phyloP scores from a whole-genome alignment of 768 basidiomycete genomes.

The Boletus huronensis region DNA sequence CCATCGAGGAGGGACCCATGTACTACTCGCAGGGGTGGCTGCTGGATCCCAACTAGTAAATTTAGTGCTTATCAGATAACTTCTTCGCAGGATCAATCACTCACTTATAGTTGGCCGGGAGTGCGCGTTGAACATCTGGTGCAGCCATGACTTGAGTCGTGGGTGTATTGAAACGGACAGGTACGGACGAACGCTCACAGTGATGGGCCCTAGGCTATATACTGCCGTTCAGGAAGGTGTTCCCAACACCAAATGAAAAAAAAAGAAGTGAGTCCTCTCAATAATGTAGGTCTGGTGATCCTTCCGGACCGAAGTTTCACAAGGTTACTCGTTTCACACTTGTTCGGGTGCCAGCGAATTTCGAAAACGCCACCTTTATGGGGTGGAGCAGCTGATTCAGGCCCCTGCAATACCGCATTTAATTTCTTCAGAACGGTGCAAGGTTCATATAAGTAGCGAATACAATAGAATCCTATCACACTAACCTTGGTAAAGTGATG shows the following conservation, averaged over 20 bases:
- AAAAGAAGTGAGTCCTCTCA: not conserved
- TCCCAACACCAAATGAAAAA: not conserved
- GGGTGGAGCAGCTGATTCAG: not conserved
- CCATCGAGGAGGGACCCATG: constrained; percentile 29
- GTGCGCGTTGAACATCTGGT: constrained; percentile 17
- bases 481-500: not conserved
- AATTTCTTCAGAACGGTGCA: not conserved
- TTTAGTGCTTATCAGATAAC: not conserved
- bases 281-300: not conserved
- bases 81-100: not conserved
- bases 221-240: not conserved
- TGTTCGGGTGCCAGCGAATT: not conserved
- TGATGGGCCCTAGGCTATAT: not conserved
- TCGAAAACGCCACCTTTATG: not conserved
- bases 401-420: not conserved
- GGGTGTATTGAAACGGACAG: not conserved
- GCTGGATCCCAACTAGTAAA: constrained; percentile 23
- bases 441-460: not conserved
- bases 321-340: not conserved
- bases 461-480: not conserved
- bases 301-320: not conserved
- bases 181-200: not conserved
- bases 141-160: constrained; percentile 17
- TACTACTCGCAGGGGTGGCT: constrained; percentile 21
- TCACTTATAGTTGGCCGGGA: constrained; percentile 18